phyloP scores from a whole-genome alignment of 345 rosid genomes.

The Cardiospermum halicacabum region DNA sequence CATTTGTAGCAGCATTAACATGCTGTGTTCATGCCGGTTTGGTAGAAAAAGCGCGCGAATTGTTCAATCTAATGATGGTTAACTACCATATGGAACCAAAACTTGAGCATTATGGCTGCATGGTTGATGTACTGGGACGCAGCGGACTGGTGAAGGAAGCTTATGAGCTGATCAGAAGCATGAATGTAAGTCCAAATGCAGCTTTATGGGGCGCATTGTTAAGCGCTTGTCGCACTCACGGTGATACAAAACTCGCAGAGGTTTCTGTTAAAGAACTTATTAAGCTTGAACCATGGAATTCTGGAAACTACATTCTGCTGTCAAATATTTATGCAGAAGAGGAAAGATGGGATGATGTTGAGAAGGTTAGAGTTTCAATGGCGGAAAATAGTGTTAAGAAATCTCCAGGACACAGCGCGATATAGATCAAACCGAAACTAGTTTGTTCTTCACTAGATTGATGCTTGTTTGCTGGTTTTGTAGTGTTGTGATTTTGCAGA shows the following conservation, averaged over 20 bases:
- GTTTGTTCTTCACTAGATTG: too few species aligned
- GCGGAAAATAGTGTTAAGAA: conserved; percentile 42
- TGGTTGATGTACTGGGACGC: conserved; percentile 75
- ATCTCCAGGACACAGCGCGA: conserved; percentile 35
- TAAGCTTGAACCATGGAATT: conserved; percentile 54
- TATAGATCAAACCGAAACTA: too few species aligned
- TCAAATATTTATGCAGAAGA: conserved; percentile 67
- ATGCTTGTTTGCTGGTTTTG: too few species aligned
- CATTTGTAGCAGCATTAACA: conserved; percentile 49
- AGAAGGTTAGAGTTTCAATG: conserved; percentile 48
- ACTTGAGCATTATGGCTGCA: conserved; percentile 60
- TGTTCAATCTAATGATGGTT: conserved; percentile 46
- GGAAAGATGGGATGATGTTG: conserved; percentile 69
- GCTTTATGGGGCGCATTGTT: conserved; percentile 69
- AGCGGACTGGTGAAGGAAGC: conserved; percentile 50
- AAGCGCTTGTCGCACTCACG: conserved; percentile 61
- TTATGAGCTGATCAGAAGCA: conserved; percentile 47
- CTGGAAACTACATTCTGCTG: conserved; percentile 63
- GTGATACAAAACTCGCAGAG: conserved; percentile 53
- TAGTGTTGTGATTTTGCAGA: too few species aligned
- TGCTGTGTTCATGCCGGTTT: conserved; percentile 63
- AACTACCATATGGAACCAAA: conserved; percentile 39
- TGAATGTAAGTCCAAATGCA: conserved; percentile 46
- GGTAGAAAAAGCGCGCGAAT: conserved; percentile 42
- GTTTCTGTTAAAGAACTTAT: conserved; percentile 50